phyloP scores from a whole-genome alignment of 2,329 filamentous ascomycete species.

The Colletotrichum agaves region DNA sequence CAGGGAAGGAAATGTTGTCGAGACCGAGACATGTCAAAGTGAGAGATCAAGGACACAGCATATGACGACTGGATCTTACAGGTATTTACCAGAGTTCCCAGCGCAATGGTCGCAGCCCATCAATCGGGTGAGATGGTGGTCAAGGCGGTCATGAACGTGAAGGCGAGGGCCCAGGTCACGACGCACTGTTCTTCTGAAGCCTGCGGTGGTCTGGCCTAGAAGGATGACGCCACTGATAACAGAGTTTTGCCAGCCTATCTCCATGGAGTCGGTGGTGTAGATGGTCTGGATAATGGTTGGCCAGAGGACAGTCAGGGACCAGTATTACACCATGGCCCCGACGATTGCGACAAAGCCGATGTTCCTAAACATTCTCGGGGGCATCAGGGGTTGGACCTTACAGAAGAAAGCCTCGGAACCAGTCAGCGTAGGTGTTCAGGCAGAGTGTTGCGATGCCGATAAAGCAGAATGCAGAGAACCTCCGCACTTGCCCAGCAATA shows the following conservation, averaged over 20 bases:
- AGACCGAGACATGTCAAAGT: slow-evolving; percentile 40
- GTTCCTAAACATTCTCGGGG: slow-evolving; percentile 54
- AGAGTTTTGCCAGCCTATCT: slow-evolving; percentile 54
- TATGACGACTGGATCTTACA: slow-evolving; percentile 18
- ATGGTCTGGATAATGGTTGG: slow-evolving; percentile 54
- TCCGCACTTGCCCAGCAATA: slow-evolving; percentile 37
- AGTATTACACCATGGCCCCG: slow-evolving; percentile 58
- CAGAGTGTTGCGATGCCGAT: not conserved
- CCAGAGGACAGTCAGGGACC: slow-evolving; percentile 56
- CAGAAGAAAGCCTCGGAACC: slow-evolving; percentile 35
- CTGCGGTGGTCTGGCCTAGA: slow-evolving; percentile 51
- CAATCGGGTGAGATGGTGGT: slow-evolving; percentile 43
- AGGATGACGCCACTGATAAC: slow-evolving; percentile 55
- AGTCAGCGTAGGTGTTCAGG: not conserved
- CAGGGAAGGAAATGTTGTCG: slow-evolving; percentile 54
- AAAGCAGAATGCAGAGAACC: slow-evolving; percentile 44
- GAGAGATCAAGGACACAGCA: not conserved
- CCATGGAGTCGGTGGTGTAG: slow-evolving; percentile 51
- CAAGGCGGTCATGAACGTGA: slow-evolving; percentile 49
- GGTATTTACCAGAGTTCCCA: slow-evolving; percentile 46
- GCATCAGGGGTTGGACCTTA: slow-evolving; percentile 53
- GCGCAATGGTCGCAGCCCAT: slow-evolving; percentile 46
- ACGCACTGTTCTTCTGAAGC: slow-evolving; percentile 49
- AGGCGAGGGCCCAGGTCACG: slow-evolving; percentile 43
- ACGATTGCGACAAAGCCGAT: slow-evolving; percentile 53